Percentiles rank a stretch among this genome's conserved stretches.
Evolutionary conservation across 2,329 filamentous ascomycete genomes (phyloP).

Genomic region (Fusarium buharicum): DNA sequence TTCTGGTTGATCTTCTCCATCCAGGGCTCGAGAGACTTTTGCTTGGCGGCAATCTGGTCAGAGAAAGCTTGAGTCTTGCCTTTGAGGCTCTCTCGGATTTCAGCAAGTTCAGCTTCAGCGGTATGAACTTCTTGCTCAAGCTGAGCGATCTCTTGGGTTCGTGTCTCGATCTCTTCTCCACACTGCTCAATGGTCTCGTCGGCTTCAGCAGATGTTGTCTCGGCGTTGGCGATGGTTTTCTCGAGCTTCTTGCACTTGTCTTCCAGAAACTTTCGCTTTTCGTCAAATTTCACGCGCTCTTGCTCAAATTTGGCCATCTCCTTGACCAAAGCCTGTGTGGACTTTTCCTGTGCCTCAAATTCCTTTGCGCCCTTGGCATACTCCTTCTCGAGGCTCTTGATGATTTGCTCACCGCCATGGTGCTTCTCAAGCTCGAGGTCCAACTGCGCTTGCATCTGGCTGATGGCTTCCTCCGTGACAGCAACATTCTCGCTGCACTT

Average conservation of each 20-base stretch:
- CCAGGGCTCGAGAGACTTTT: slow-evolving; percentile 96
- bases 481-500: slow-evolving; percentile 90
- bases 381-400: slow-evolving; percentile 87
- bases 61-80: slow-evolving; percentile 96
- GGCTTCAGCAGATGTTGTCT: slow-evolving; percentile 78
- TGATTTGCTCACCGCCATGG: slow-evolving; percentile 86
- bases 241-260: slow-evolving; percentile 96
- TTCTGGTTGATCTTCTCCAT: slow-evolving; percentile 97
- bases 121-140: slow-evolving; percentile 80
- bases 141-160: slow-evolving; percentile 76
- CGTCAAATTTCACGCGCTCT: slow-evolving; percentile 95
- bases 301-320: slow-evolving; percentile 95
- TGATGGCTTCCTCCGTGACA: slow-evolving; percentile 88
- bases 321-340: slow-evolving; percentile 80
- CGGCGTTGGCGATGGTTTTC: slow-evolving; percentile 82
- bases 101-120: slow-evolving; percentile 83
- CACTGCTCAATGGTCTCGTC: slow-evolving; percentile 82
- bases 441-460: slow-evolving; percentile 88
- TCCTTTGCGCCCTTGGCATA: slow-evolving; percentile 87
- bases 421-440: slow-evolving; percentile 92
- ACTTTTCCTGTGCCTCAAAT: slow-evolving; percentile 83
- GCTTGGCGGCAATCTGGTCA: slow-evolving; percentile 89
- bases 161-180: slow-evolving; percentile 79
- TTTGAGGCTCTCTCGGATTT: slow-evolving; percentile 87
- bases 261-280: slow-evolving; percentile 93